Conservation (phyloP, 805 yeast species). For the Candida gorgasii region DNA sequence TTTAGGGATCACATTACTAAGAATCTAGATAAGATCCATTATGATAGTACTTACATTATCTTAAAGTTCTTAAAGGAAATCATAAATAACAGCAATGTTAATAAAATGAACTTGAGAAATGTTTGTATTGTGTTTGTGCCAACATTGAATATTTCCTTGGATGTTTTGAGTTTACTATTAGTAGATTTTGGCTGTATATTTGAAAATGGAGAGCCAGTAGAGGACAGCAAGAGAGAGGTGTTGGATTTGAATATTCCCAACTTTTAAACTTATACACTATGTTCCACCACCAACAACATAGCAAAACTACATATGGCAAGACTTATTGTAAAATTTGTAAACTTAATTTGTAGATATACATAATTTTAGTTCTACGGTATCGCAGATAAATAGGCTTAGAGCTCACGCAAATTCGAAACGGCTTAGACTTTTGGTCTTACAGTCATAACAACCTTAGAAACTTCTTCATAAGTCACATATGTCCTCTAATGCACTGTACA, state of each 20-base stretch:
- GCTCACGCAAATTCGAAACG: too few relatives aligned
- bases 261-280: constrained; percentile 28
- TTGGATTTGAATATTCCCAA: constrained; percentile 56
- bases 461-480: too few relatives aligned
- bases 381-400: too few relatives aligned
- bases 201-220: constrained; percentile 48
- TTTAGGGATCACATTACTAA: constrained; percentile 35
- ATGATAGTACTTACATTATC: constrained; percentile 62
- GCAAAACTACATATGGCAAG: not conserved
- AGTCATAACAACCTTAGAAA: too few relatives aligned
- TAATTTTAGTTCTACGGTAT: too few relatives aligned
- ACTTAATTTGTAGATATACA: too few relatives aligned
- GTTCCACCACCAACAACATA: too few relatives aligned
- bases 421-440: too few relatives aligned
- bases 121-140: constrained; percentile 81
- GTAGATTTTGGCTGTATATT: constrained; percentile 65
- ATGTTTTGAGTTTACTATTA: constrained; percentile 57
- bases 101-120: constrained; percentile 84
- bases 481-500: too few relatives aligned
- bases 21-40: constrained; percentile 55
- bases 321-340: too few relatives aligned
- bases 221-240: constrained; percentile 45
- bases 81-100: constrained; percentile 56
- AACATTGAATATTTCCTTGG: constrained; percentile 67
- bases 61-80: constrained; percentile 69